phyloP scores from a whole-genome alignment of 2,329 filamentous ascomycete species.

The Pseudocercospora vitis region DNA sequence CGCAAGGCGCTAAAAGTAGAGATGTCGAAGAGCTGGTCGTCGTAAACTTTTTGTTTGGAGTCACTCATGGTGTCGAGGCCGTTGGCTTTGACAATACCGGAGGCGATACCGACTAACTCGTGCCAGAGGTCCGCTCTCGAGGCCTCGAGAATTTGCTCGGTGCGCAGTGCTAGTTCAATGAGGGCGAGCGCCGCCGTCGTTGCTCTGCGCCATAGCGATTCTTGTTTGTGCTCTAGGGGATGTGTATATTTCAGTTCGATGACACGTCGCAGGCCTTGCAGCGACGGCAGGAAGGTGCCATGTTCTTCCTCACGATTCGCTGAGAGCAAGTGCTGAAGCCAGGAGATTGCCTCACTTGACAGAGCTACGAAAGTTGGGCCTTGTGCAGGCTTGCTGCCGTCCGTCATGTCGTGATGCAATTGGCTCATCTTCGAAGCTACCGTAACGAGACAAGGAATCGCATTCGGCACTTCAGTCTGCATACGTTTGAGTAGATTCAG shows the following conservation, averaged over 20 bases:
- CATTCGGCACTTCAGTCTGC: slow-evolving; percentile 61
- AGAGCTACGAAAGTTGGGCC: slow-evolving; percentile 82
- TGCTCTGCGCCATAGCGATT: slow-evolving; percentile 76
- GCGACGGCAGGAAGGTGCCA: slow-evolving; percentile 63
- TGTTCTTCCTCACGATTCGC: slow-evolving; percentile 65
- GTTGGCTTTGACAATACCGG: slow-evolving; percentile 42
- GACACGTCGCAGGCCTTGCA: slow-evolving; percentile 67
- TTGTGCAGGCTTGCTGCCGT: slow-evolving; percentile 24
- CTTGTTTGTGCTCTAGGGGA: slow-evolving; percentile 66
- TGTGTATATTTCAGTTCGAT: slow-evolving; percentile 81
- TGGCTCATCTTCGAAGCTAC: slow-evolving; percentile 70
- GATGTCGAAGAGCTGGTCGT: slow-evolving; percentile 82
- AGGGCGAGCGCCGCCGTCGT: slow-evolving; percentile 70
- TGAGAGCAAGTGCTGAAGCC: slow-evolving; percentile 61
- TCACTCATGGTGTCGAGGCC: slow-evolving; percentile 35
- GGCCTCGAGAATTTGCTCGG: slow-evolving; percentile 33
- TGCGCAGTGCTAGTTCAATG: slow-evolving; percentile 49
- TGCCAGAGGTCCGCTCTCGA: slow-evolving; percentile 49
- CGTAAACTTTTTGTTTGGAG: slow-evolving; percentile 45
- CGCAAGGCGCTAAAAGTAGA: slow-evolving; percentile 67
- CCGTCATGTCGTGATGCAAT: slow-evolving; percentile 60
- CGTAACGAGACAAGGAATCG: slow-evolving; percentile 58
- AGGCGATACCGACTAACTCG: slow-evolving; percentile 42
- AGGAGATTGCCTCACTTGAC: slow-evolving; percentile 75
- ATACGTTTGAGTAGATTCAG: slow-evolving; percentile 68